Base-by-base conservation (phyloP, 2,329 filamentous ascomycete genomes). In the Penicillium sp. region DNA sequence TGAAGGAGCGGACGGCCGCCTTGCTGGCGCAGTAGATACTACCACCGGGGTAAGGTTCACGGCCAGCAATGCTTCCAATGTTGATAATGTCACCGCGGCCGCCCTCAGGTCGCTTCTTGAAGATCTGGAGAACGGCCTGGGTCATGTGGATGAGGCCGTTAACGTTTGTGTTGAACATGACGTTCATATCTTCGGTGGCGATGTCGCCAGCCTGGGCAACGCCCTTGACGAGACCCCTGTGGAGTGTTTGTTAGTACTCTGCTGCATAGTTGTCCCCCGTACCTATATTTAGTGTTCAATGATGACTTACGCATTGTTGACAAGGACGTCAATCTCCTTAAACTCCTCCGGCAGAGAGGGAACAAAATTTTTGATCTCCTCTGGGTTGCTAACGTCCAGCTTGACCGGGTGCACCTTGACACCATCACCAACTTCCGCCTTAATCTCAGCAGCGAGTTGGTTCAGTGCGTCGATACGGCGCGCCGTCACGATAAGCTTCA, bases 231-330 rank as follows among this genome's bases (percentile, higher is more conserved):
- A 96, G 82, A 38, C 92, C 92, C 43, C 90, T 94, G 25, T 9
- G 46, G 40, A 16, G 35, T 24, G 36, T 30, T 35, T 55, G 43
- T 63, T 38, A 59, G 50, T 25, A 54, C 36, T 25, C 39, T 3
- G 2, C 14, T 43, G 18, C 5, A 22, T 27, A 11, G 3, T 33
- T 7, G 6, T 18, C 9, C 18, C 18, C 4, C 20, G n/a, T 18
- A 7, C 7, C n/a, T 36, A 75, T 16, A 31, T 33, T 28, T 28
- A 28, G 27, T 11, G 27, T 84, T 66, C 20, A 4, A 22, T 71
- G 90, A 78, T 95, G 95, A 79, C 87, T 70, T 73, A 95, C 90
- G 92, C 92, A 79, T 97, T 97, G 76, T 99, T 99, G 24, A 99
- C 90, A 53, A 99, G 76, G 2, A 97, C 81, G 70, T 97, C 84